Evolutionary conservation across 352 stramenopile species (phyloP), one percentile per base, ranked within the genome.

Genomic region (Aphanomyces astaci): DNA sequence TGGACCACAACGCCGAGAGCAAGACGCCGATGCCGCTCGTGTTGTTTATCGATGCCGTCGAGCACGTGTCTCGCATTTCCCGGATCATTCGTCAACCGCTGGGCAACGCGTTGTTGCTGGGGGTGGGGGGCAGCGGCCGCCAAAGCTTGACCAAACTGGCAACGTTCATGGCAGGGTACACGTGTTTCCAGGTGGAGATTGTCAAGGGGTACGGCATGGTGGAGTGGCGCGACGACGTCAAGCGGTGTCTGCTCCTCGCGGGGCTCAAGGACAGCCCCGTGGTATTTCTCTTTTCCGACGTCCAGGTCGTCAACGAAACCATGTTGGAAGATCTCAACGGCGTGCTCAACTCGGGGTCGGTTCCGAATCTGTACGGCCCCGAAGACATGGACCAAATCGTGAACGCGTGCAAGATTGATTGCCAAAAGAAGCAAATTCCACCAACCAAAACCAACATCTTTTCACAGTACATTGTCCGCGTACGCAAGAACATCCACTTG

Each of bases 311-410:
- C 10, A 92, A 97, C 52, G 94, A 98, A 71, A 94, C 88, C 1
- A 98, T 98, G 90, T 78, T 98, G 0, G 94, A 98, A 77, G 94
- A 98, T 73, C 79, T 98, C 32, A 98, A 98, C 66, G 89, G 89
- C 27, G 82, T 98, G 22, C 76, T 98, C n/a, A 98, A 98, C 73
- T 87, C 88, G n/a, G 93, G 93, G 19, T 94, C 97, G 57, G 87
- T 98, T 4, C 94, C 94, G 0, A 98, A 98, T 36, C 72, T 98
- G 25, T 98, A 98, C 51, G 88, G 77, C 0, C 76, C 86, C 0
- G 94, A 98, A 62, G 94, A 98, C 54, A 80, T 98, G 70, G 92
- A 98, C 33, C 76, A 86, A 53, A 98, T 98, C 71, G 80, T 94
- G 40, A 95, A 78, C 0, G 78, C 88, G 4, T 97, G 89, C 40